phyloP scores from a whole-genome alignment of 2,329 filamentous ascomycete species.

The Tolypocladium guangdongense region DNA sequence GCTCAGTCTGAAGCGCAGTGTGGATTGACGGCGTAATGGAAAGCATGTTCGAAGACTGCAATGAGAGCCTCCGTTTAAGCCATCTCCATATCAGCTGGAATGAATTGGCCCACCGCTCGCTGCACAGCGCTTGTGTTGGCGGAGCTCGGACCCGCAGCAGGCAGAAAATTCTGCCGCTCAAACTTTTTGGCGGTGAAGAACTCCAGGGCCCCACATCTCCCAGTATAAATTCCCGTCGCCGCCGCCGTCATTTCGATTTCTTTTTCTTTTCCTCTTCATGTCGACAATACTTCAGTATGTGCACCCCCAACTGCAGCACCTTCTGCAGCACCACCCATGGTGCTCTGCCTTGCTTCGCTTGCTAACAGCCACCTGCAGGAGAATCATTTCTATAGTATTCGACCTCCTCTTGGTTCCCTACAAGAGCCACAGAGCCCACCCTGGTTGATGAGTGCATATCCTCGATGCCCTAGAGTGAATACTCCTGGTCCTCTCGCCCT shows the following conservation, averaged over 20 bases:
- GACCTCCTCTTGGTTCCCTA: conserved; percentile 86
- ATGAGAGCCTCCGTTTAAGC: too few species aligned
- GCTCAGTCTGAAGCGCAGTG: too few species aligned
- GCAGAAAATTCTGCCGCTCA: conserved; percentile 8
- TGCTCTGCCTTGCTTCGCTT: background rate
- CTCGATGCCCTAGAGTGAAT: conserved; percentile 86
- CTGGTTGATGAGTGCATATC: conserved; percentile 88
- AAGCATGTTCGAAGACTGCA: too few species aligned
- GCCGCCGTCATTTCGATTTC: conserved; percentile 20
- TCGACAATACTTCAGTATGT: conserved; percentile 52
- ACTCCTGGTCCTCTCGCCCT: conserved; percentile 47
- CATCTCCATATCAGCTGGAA: too few species aligned
- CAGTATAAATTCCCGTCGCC: conserved; percentile 28
- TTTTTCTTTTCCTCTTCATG: conserved; percentile 43
- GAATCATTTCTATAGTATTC: conserved; percentile 99
- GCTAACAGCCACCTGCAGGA: conserved; percentile 30
- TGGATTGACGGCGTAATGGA: too few species aligned
- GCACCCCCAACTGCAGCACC: conserved; percentile 19
- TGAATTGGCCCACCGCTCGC: background rate
- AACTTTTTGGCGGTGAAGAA: conserved; percentile 10
- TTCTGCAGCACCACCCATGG: conserved; percentile 3
- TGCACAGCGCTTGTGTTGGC: too few species aligned
- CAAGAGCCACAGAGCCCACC: conserved; percentile 88
- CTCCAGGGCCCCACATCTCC: background rate
- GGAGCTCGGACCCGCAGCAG: background rate